Base-by-base conservation (phyloP, 2,329 filamentous ascomycete species). In the Aspergillus sojae region DNA sequence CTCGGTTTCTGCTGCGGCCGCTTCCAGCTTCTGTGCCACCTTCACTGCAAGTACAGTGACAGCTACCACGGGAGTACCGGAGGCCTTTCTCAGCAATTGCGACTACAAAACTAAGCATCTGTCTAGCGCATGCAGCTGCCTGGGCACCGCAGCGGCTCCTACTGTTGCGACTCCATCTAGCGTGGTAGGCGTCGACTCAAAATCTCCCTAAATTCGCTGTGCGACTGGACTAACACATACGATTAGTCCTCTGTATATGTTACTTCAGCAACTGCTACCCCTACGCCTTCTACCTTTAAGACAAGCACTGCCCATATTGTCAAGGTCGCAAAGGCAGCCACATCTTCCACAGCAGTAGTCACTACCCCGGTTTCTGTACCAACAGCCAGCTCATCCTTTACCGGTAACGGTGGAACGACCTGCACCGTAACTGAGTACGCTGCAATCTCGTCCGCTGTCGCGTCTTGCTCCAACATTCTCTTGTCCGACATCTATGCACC, bases 401-500 rank as follows among this genome's bases (percentile, higher is more conserved):
- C 52, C 12, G 66, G 64, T 21, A 63, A 64, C 36, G 64, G 64
- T 19, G 66, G 65, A 52, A 65, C 65, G 11, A 65, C 71, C 36
- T 72, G 71, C 65, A 66, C 66, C 10, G 71, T 71, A 32, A 73
- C 71, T 28, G 70, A 68, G 50, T 75, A 71, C 45, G 71, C 67
- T 21, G 68, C 75, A 32, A 75, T 78, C 50, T 71, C 75, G 11
- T 75, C 76, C 28, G 78, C 77, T 16, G 76, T 79, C 7, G 73
- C 73, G 5, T 74, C 76, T 1, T 83, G 81, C 71, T 80, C 75
- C 16, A 74, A 75, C 46, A 82, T 83, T 50, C 74, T 75, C 4
- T 72, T 83, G 12, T 74, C 78, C 28, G 69, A 76, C 64, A 77
- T 83, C 41, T 73, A 72, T 11, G 80, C 75, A 5, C 79, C 77